Conservation (phyloP, 345 rosid genomes). For the Citrus trifoliata region DNA sequence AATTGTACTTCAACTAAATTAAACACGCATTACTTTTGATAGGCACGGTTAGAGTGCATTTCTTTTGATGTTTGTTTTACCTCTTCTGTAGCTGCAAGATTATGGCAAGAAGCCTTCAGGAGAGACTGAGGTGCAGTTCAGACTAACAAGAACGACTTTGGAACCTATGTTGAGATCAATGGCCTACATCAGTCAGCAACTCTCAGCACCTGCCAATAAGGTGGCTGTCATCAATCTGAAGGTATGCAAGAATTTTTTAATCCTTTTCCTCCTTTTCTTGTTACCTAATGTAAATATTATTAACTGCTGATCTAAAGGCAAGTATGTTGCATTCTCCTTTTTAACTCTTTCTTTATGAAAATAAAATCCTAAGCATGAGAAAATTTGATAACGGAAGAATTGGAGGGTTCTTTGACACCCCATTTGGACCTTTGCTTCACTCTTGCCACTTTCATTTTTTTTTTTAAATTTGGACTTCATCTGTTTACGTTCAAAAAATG, state of each 20-base stretch:
- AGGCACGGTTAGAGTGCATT: background rate
- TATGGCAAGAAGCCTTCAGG: constrained; percentile 54
- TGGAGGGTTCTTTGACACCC: background rate
- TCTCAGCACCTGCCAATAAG: constrained; percentile 49
- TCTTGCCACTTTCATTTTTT: background rate
- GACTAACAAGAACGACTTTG: constrained; percentile 51
- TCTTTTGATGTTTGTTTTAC: background rate
- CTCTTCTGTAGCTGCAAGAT: constrained; percentile 48
- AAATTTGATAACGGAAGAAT: background rate
- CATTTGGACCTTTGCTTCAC: background rate
- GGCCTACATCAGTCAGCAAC: constrained; percentile 66
- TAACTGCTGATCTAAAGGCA: background rate
- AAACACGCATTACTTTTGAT: background rate
- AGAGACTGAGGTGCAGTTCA: constrained; percentile 55
- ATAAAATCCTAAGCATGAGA: background rate
- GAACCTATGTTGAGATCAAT: constrained; percentile 71
- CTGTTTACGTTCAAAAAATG: background rate
- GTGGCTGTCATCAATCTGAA: constrained; percentile 71
- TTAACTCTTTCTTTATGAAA: background rate
- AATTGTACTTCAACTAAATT: background rate
- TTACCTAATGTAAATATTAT: background rate
- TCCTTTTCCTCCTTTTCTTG: background rate
- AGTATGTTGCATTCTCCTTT: background rate
- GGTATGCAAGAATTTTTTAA: constrained; percentile 23
- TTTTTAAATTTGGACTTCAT: background rate